phyloP scores from a whole-genome alignment of 441 rosid genomes.

The Populus hybrid region DNA sequence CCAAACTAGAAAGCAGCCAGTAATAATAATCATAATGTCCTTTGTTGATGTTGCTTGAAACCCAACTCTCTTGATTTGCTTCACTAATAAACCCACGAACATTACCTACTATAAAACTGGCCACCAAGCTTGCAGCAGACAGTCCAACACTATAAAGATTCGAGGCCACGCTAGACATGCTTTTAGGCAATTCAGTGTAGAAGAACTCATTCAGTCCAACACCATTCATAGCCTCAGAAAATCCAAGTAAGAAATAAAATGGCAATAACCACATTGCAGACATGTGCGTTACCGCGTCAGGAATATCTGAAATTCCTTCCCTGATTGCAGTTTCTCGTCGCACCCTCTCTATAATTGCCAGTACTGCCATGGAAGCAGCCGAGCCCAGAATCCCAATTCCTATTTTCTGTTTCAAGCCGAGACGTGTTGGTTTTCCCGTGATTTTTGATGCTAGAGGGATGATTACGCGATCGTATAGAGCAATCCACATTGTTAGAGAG shows the following conservation, averaged over 20 bases:
- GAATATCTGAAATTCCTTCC: too few relatives aligned
- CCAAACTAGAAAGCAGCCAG: too few relatives aligned
- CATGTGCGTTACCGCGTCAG: too few relatives aligned
- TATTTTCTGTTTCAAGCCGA: slow-evolving; percentile 44
- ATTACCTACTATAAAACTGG: slow-evolving; percentile 14
- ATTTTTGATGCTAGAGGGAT: slow-evolving; percentile 36
- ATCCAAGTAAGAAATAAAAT: slow-evolving; percentile 31
- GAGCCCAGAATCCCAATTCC: neutral
- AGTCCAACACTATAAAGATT: slow-evolving; percentile 1
- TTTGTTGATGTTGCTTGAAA: too few relatives aligned
- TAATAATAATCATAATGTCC: too few relatives aligned
- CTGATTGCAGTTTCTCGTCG: too few relatives aligned
- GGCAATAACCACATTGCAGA: slow-evolving; percentile 29
- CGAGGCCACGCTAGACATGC: slow-evolving; percentile 30
- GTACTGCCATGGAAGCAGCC: too few relatives aligned
- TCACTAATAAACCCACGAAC: slow-evolving; percentile 1
- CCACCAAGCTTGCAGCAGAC: slow-evolving; percentile 12
- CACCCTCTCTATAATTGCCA: too few relatives aligned
- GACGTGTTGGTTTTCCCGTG: slow-evolving; percentile 30
- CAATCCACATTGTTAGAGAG: slow-evolving; percentile 25
- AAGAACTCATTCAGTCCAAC: slow-evolving; percentile 53
- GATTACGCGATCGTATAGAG: slow-evolving; percentile 37
- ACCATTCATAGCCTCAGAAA: slow-evolving; percentile 40
- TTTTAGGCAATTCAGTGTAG: slow-evolving; percentile 51
- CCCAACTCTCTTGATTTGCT: neutral